Base-by-base conservation (phyloP, 2,329 filamentous ascomycete genomes). In the Fusarium sp. region DNA sequence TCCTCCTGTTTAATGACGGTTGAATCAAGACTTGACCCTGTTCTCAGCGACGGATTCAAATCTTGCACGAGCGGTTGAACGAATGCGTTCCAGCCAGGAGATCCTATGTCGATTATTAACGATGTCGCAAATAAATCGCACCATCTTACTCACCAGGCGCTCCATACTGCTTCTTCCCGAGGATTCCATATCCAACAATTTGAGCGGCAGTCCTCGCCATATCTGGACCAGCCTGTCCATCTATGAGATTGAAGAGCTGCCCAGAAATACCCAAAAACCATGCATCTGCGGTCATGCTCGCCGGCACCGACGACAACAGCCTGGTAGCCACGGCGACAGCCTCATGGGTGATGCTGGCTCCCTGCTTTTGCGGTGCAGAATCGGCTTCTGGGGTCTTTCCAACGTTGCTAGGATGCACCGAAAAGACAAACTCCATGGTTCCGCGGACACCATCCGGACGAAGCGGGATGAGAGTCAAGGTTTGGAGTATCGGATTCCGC, bases 341-440 rank as follows among this genome's bases (percentile, higher is more conserved):
- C 78, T 94, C 92, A 35, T 92, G 88, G 0, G 92, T 92, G 64
- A 94, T 92, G 47, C 88, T 88, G 6, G 91, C 88, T 2, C 90
- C 90, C 78, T 87, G 84, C 62, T 88, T 90, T 74, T 89, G 88
- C 1, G 87, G 84, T 5, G 78, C 77, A 3, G 83, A 80, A 1
- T 63, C 56, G 18, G 83, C 82, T 64, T 87, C 85, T 8, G 84
- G 81, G 1, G 79, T 62, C 74, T 82, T 80, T 66, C 84, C 80
- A 8, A 83, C 82, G 72, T 84, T 85, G 70, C 88, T 86, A 0
- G 92, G 89, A 70, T 93, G 92, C 8, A 93, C 90, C 1, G 91
- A 88, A 66, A 93, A 92, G 38, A 94, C 86, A 77, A 94, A 94
- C 77, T 94, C 92, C 70, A 94, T 85, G 0, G 90, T 92, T 29